Evolutionary conservation across 768 basidiomycete species (phyloP).

Genomic region (Wakefieldia striispora): DNA sequence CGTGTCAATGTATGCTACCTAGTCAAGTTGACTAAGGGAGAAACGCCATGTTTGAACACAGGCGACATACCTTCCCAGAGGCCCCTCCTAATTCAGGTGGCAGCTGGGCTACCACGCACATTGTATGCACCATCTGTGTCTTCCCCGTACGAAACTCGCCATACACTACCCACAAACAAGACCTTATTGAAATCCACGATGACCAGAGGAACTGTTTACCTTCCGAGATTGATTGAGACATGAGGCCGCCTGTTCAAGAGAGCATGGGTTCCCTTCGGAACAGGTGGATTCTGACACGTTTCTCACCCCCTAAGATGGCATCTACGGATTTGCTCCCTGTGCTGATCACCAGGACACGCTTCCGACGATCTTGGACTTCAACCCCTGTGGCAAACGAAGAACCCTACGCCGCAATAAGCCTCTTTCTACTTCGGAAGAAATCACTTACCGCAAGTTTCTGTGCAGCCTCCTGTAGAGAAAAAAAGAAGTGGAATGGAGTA

Average conservation of each 20-base stretch:
- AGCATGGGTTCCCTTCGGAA: not conserved
- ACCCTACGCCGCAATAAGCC: slow-evolving; percentile 48
- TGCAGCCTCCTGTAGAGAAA: slow-evolving; percentile 71
- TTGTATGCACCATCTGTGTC: slow-evolving; percentile 93
- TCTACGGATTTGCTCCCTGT: slow-evolving; percentile 94
- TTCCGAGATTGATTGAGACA: slow-evolving; percentile 94
- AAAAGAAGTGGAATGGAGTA: not conserved
- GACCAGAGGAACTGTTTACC: slow-evolving; percentile 38
- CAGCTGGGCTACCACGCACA: slow-evolving; percentile 88
- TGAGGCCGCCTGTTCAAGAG: slow-evolving; percentile 63
- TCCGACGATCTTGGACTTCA: slow-evolving; percentile 85
- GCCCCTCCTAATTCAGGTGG: slow-evolving; percentile 90
- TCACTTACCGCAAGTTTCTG: slow-evolving; percentile 71
- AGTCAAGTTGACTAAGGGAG: not conserved
- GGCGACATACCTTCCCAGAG: slow-evolving; percentile 65
- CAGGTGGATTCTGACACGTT: not conserved
- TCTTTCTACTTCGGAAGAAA: not conserved
- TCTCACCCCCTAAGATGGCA: slow-evolving; percentile 77
- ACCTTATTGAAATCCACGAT: not conserved
- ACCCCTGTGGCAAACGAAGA: slow-evolving; percentile 90
- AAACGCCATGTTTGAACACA: slow-evolving; percentile 1
- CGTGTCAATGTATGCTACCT: slow-evolving; percentile 93
- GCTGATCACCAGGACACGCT: slow-evolving; percentile 77
- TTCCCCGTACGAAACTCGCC: slow-evolving; percentile 97
- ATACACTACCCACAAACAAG: slow-evolving; percentile 56